Percentiles rank a stretch among this genome's conserved stretches.
Conservation (phyloP, 768 basidiomycete genomes). For the Tulasnella sp. region DNA sequence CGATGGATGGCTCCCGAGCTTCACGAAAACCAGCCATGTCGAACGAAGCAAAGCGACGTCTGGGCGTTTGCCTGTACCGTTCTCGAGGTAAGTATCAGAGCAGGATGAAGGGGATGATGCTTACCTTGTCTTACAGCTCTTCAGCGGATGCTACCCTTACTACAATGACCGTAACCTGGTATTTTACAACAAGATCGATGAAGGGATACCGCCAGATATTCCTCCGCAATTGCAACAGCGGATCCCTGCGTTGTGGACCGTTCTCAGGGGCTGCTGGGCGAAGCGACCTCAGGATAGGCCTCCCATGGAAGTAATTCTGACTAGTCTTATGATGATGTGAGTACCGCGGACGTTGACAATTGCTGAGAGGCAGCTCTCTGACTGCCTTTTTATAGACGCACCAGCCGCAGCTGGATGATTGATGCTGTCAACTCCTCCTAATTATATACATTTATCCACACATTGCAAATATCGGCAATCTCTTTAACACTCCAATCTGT, state of each 20-base stretch:
- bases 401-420: background rate
- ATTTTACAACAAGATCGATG: background rate
- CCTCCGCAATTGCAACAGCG: background rate
- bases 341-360: background rate
- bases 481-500: too few species aligned
- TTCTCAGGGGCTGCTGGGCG: background rate
- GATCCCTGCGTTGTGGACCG: background rate
- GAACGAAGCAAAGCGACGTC: background rate
- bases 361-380: background rate
- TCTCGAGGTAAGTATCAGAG: background rate
- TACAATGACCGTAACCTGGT: background rate
- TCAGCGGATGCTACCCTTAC: background rate
- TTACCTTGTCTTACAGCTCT: background rate
- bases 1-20: background rate
- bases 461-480: too few species aligned
- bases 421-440: background rate
- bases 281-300: background rate
- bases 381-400: background rate
- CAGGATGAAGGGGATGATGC: background rate
- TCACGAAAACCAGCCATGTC: background rate
- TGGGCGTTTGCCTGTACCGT: background rate
- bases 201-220: background rate
- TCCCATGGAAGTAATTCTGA: background rate
- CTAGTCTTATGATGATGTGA: background rate
- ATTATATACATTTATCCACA: too few species aligned